Conservation (phyloP, 805 yeast species). For the Candida argentea region DNA sequence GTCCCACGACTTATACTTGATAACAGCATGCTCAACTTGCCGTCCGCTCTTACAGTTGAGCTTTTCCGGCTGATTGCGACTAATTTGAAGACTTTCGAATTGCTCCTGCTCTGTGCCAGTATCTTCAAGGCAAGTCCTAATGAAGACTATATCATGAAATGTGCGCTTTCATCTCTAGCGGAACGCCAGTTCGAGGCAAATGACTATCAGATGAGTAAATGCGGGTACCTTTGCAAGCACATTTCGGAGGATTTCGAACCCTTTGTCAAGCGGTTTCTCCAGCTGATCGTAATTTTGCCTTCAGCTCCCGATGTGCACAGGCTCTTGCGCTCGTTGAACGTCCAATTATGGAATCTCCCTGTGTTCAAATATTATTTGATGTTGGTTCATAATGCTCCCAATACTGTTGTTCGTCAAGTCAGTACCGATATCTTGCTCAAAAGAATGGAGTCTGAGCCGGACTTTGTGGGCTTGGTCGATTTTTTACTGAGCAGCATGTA, state of each 20-base stretch:
- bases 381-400: conserved; percentile 28
- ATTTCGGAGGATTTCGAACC: conserved; percentile 12
- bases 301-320: conserved; percentile 17
- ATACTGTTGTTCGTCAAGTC: conserved; percentile 15
- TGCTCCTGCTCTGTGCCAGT: too few relatives aligned
- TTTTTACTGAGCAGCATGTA: conserved; percentile 17
- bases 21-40: too few relatives aligned
- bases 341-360: conserved; percentile 20
- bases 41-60: too few relatives aligned
- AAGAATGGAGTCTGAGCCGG: conserved; percentile 9
- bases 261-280: conserved; percentile 25
- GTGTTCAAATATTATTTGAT: conserved; percentile 21
- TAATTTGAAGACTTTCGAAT: conserved; percentile 10
- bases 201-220: conserved; percentile 10
- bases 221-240: conserved; percentile 13
- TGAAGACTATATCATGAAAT: too few relatives aligned
- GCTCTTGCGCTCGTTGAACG: conserved; percentile 10
- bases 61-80: too few relatives aligned
- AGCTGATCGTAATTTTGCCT: conserved; percentile 18
- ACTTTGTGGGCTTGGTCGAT: conserved; percentile 10
- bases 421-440: conserved; percentile 11
- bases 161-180: conserved; percentile 11
- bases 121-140: too few relatives aligned
- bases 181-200: conserved; percentile 10
- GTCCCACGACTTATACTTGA: too few relatives aligned